These are phyloP conservation scores for Eucalyptus victrix DNA, from an alignment of 345 rosid species.

Conservation along the genomic window DNA sequence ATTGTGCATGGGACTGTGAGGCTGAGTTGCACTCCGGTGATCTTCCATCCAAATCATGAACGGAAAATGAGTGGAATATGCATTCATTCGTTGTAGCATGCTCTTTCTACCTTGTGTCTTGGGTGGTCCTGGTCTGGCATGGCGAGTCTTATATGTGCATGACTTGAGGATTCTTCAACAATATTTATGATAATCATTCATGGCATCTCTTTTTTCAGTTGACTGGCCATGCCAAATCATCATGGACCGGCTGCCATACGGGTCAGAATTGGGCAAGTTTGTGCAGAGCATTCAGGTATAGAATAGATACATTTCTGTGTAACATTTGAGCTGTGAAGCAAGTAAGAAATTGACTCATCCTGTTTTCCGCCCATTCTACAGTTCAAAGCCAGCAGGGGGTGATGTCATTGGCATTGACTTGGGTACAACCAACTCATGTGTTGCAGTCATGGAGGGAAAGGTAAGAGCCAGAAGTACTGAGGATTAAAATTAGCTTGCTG, in stretches of 20 bases:
- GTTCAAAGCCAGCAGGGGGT: slow-evolving; percentile 75
- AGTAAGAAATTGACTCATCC: neutral
- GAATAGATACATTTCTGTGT: neutral
- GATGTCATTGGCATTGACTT: slow-evolving; percentile 94
- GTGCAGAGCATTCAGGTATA: slow-evolving; percentile 78
- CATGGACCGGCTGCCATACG: slow-evolving; percentile 15
- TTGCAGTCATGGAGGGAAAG: slow-evolving; percentile 98
- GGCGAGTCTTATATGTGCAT: neutral
- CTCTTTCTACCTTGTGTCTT: neutral
- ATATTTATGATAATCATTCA: neutral
- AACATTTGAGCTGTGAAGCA: neutral
- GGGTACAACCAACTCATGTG: slow-evolving; percentile 98
- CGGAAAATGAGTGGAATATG: neutral
- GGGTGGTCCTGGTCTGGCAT: neutral
- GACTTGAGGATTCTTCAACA: neutral
- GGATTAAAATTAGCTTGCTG: neutral
- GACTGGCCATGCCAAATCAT: slow-evolving; percentile 29
- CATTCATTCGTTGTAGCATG: neutral
- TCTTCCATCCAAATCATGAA: neutral
- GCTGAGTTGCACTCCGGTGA: neutral
- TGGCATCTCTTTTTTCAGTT: slow-evolving; percentile 20
- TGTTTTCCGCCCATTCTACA: neutral
- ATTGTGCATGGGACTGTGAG: neutral
- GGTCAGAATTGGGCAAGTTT: slow-evolving; percentile 38
- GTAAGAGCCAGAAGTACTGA: slow-evolving; percentile 9